Evolutionary conservation across 1,139 yeast genomes (phyloP).

Genomic region (Kurtzmaniella natalensis): DNA sequence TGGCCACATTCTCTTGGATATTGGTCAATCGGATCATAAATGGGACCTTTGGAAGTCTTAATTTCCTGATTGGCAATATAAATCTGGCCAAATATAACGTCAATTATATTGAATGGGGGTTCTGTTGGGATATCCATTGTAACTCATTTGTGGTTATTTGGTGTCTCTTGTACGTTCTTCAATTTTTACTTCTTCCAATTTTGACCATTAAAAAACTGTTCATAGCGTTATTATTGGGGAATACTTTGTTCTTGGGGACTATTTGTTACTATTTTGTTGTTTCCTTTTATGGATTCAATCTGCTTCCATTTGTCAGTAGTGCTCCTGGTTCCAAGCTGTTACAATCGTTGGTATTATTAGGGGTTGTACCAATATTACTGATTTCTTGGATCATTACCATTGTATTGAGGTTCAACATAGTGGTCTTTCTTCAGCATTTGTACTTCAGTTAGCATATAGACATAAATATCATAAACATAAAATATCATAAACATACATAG

Average conservation of each 20-base stretch:
- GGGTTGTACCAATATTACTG: constrained; percentile 50
- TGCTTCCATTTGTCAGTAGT: constrained; percentile 70
- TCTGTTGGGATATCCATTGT: constrained; percentile 91
- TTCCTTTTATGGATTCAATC: constrained; percentile 84
- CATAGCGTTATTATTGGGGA: constrained; percentile 66
- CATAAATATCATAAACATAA: not conserved
- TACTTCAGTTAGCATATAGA: constrained; percentile 45
- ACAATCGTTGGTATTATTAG: constrained; percentile 37
- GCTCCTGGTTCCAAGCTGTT: constrained; percentile 43
- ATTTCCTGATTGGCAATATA: not conserved
- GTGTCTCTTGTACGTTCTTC: constrained; percentile 72
- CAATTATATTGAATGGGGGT: constrained; percentile 83
- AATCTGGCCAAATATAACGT: constrained; percentile 39
- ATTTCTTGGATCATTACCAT: constrained; percentile 55
- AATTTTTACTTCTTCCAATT: constrained; percentile 71
- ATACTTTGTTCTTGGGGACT: constrained; percentile 69
- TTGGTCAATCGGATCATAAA: constrained; percentile 61
- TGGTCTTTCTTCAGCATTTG: constrained; percentile 60
- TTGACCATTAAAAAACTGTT: constrained; percentile 58
- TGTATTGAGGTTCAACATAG: constrained; percentile 65
- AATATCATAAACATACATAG: not conserved
- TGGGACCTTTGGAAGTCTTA: constrained; percentile 11
- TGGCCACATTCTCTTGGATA: constrained; percentile 73
- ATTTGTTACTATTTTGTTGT: constrained; percentile 71
- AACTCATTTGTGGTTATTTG: constrained; percentile 80